Percentiles rank a stretch among this genome's conserved stretches.
These are phyloP conservation scores for Trametes polyzona DNA, from an alignment of 1,284 basidiomycete species.

Conservation along the genomic window DNA sequence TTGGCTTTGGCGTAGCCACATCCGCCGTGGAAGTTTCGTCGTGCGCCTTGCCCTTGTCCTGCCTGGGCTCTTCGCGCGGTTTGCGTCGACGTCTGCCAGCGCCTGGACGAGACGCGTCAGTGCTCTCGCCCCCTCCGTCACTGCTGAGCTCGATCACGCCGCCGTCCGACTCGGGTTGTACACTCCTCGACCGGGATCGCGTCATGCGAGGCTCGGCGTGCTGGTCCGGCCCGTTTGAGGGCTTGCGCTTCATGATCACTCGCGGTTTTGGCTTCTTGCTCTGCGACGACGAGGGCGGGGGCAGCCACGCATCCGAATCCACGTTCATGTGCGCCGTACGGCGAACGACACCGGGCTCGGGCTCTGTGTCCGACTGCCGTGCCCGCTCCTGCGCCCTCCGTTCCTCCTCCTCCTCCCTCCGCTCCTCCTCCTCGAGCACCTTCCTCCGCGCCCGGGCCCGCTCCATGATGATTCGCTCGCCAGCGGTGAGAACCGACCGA, in stretches of 20 bases:
- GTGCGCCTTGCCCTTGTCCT: conserved; percentile 6
- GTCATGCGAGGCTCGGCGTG: background rate
- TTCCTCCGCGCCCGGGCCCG: conserved; percentile 62
- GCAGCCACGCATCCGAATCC: background rate
- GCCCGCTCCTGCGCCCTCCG: background rate
- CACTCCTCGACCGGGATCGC: conserved; percentile 7
- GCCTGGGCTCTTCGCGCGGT: background rate
- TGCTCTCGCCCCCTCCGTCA: conserved; percentile 11
- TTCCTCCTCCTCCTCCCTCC: conserved; percentile 25
- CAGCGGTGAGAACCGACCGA: conserved; percentile 29
- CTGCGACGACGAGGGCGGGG: conserved; percentile 5
- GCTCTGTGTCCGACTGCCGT: background rate
- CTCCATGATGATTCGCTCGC: conserved; percentile 61
- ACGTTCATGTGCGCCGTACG: conserved; percentile 6
- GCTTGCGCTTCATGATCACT: conserved; percentile 4
- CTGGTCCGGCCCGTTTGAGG: no score
- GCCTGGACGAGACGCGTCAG: conserved; percentile 7
- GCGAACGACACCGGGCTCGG: no score
- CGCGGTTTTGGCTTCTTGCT: conserved; percentile 14
- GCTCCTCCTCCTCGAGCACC: conserved; percentile 64
- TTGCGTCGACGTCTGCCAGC: conserved; percentile 10
- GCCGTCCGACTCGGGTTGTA: background rate
- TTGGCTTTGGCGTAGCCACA: conserved; percentile 7
- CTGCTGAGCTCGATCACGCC: conserved; percentile 19
- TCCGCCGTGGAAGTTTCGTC: background rate